A percentile compares a stretch with the other conserved stretches of the same genome.
Evolutionary conservation across 768 basidiomycete genomes (phyloP).

Genomic region (Leccinum truebloodii): DNA sequence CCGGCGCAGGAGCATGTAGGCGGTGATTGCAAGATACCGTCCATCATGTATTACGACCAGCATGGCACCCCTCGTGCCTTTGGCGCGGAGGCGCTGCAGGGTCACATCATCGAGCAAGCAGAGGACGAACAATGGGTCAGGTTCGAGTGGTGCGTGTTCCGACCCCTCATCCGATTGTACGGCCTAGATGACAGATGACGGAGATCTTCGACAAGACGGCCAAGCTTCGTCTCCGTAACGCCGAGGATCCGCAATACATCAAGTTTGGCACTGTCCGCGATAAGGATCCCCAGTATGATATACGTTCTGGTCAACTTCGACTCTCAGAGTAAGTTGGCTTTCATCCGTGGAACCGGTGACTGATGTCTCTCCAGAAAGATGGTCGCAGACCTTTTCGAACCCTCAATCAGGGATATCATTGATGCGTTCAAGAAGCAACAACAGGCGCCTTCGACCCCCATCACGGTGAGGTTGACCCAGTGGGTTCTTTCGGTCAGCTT

Average conservation of each 20-base stretch:
- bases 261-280: conserved; percentile 43
- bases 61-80: conserved; percentile 40
- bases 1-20: conserved; percentile 45
- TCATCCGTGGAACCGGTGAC: background rate
- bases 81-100: conserved; percentile 46
- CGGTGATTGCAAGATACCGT: conserved; percentile 50
- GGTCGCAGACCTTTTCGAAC: conserved; percentile 47
- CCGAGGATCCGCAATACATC: conserved; percentile 39
- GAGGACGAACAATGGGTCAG: conserved; percentile 48
- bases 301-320: conserved; percentile 41
- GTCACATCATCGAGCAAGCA: conserved; percentile 40
- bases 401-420: conserved; percentile 39
- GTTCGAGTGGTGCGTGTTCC: conserved; percentile 41
- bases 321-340: conserved; percentile 34
- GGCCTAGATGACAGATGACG: conserved; percentile 29
- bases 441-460: conserved; percentile 29
- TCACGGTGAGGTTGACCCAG: conserved; percentile 30
- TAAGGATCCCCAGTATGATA: conserved; percentile 39
- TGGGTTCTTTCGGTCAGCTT: background rate
- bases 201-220: conserved; percentile 40
- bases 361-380: conserved; percentile 29
- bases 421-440: conserved; percentile 38
- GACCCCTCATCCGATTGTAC: background rate
- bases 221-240: conserved; percentile 46
- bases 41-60: conserved; percentile 47